phyloP scores from a whole-genome alignment of 768 basidiomycete species.

The Phanerodontia chrysosporium region DNA sequence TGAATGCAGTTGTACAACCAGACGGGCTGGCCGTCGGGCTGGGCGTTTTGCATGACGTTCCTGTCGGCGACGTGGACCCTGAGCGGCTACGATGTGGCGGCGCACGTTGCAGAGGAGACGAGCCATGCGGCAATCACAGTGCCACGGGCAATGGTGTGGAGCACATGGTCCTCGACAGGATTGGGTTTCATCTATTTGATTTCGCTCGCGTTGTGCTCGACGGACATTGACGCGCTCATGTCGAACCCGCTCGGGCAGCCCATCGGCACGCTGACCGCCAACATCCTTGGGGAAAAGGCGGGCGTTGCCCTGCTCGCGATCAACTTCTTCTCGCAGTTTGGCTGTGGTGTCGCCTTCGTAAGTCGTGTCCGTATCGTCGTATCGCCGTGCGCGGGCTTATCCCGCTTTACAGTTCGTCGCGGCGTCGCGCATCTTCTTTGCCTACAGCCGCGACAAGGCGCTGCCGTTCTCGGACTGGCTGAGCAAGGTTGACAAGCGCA shows the following conservation, averaged over 20 bases:
- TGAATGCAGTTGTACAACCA: constrained; percentile 9
- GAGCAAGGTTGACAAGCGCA: constrained; percentile 12
- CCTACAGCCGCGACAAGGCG: constrained; percentile 16
- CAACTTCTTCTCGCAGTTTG: constrained; percentile 16
- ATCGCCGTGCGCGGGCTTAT: background rate
- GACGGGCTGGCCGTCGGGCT: constrained; percentile 15
- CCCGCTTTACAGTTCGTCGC: constrained; percentile 12
- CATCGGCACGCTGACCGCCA: constrained; percentile 14
- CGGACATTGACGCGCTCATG: constrained; percentile 14
- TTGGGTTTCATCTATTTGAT: constrained; percentile 15
- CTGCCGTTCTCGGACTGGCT: constrained; percentile 16
- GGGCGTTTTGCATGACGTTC: constrained; percentile 19
- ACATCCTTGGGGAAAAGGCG: constrained; percentile 12
- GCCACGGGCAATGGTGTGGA: constrained; percentile 17
- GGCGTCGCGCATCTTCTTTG: constrained; percentile 17
- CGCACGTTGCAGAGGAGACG: constrained; percentile 19
- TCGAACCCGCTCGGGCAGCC: constrained; percentile 18
- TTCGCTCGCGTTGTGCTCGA: constrained; percentile 13
- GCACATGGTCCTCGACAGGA: constrained; percentile 9
- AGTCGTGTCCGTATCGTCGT: background rate
- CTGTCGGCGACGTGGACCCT: constrained; percentile 16
- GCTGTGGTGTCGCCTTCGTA: constrained; percentile 17
- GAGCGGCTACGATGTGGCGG: constrained; percentile 16
- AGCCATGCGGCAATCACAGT: constrained; percentile 13
- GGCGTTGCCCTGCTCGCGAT: constrained; percentile 14